Evolutionary conservation across 148 eudicot species (phyloP).

Genomic region (Diospyros lotus): DNA sequence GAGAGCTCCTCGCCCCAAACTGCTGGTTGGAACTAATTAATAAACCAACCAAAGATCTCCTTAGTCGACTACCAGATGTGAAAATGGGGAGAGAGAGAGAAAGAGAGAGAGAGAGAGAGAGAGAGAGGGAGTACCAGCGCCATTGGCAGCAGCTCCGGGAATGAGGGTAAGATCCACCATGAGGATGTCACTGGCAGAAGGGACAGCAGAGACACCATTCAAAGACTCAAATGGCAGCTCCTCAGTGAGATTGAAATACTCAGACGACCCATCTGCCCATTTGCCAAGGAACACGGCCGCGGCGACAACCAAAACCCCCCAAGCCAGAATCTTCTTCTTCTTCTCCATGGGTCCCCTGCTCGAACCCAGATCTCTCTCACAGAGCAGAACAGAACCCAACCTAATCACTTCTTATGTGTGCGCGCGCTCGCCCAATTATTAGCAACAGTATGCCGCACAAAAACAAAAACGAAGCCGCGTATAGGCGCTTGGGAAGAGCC

Average conservation of each 20-base stretch:
- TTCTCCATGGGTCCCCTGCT: neutral
- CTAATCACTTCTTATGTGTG: too few species aligned
- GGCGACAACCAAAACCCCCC: conserved; percentile 24
- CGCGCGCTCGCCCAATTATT: too few species aligned
- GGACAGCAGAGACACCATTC: conserved; percentile 40
- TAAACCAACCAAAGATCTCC: too few species aligned
- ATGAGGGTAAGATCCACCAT: conserved; percentile 79
- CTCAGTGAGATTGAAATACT: conserved; percentile 22
- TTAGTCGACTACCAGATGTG: too few species aligned
- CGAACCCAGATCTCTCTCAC: neutral
- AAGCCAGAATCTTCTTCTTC: conserved; percentile 22
- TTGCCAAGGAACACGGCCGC: conserved; percentile 19
- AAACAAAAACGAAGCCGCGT: too few species aligned
- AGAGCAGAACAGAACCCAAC: neutral
- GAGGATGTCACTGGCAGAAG: conserved; percentile 31
- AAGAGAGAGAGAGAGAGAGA: conserved; percentile 5
- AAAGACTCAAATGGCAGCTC: conserved; percentile 30
- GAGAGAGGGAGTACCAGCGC: conserved; percentile 63
- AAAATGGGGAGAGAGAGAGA: neutral
- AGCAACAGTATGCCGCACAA: too few species aligned
- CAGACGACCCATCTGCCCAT: conserved; percentile 26
- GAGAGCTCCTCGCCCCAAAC: too few species aligned
- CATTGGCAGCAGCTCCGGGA: conserved; percentile 76
- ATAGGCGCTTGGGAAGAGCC: too few species aligned
- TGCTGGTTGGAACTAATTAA: too few species aligned